These are phyloP conservation scores for Agaricales sp. DNA, from an alignment of 1,284 basidiomycete genomes.

Conservation along the genomic window DNA sequence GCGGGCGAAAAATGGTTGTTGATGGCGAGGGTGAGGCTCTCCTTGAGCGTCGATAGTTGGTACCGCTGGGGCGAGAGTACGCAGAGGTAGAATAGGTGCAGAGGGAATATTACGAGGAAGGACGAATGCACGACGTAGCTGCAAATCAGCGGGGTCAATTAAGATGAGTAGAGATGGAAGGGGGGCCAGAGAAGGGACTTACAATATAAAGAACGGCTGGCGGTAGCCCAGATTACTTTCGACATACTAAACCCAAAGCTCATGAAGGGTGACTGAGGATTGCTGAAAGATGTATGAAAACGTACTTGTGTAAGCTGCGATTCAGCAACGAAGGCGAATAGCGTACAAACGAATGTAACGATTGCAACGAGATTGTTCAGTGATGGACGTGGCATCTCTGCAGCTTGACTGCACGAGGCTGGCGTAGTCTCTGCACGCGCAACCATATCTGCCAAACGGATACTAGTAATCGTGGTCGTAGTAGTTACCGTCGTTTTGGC, in stretches of 20 bases:
- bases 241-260: background rate
- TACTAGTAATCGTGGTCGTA: too few species aligned
- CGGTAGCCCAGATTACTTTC: background rate
- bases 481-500: too few species aligned
- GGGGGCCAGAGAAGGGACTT: slow-evolving; percentile 1
- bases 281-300: slow-evolving; percentile 5
- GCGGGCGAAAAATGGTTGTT: slow-evolving; percentile 37
- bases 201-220: slow-evolving; percentile 1
- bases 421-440: too few species aligned
- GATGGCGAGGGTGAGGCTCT: slow-evolving; percentile 41
- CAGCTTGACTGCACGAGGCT: too few species aligned
- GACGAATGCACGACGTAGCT: slow-evolving; percentile 50
- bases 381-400: too few species aligned
- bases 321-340: slow-evolving; percentile 58
- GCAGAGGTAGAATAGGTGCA: slow-evolving; percentile 62
- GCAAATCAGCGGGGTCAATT: background rate
- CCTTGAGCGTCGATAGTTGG: slow-evolving; percentile 35
- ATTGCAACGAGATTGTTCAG: slow-evolving; percentile 25
- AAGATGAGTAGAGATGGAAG: background rate
- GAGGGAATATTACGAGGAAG: slow-evolving; percentile 57
- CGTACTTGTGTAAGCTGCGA: slow-evolving; percentile 63
- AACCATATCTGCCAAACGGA: too few species aligned
- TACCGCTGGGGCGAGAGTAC: slow-evolving; percentile 32
- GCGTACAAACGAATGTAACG: slow-evolving; percentile 39
- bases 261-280: background rate